These are phyloP conservation scores for Leccinum angustisporum DNA, from an alignment of 1,284 basidiomycete species.

Conservation along the genomic window DNA sequence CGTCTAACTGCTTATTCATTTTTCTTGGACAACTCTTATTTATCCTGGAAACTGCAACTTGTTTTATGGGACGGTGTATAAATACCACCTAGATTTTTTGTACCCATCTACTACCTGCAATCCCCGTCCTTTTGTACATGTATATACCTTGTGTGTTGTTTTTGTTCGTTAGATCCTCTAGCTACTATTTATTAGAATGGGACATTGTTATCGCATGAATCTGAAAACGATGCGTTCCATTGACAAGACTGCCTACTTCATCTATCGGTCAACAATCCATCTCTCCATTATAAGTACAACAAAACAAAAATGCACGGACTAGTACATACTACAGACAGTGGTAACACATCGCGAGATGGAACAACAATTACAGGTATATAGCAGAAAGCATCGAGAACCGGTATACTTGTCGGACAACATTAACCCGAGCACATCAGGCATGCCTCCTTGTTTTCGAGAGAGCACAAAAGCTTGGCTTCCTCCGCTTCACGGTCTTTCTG, in stretches of 20 bases:
- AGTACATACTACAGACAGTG: conserved; percentile 14
- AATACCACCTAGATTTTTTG: conserved; percentile 13
- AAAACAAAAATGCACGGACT: conserved; percentile 6
- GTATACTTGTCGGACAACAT: conserved; percentile 18
- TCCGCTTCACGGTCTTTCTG: conserved; percentile 77
- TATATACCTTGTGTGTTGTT: conserved; percentile 12
- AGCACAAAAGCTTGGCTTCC: conserved; percentile 80
- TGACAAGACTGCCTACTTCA: no score
- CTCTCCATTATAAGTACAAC: conserved; percentile 19
- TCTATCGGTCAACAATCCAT: not conserved
- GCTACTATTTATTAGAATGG: not conserved
- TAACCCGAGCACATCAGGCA: conserved; percentile 84
- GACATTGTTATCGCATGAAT: not conserved
- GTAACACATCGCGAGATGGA: conserved; percentile 2
- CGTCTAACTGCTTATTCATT: conserved; percentile 19
- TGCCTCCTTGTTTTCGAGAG: conserved; percentile 86
- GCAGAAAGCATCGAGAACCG: conserved; percentile 1
- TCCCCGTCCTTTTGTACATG: conserved; percentile 11
- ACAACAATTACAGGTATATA: conserved; percentile 6
- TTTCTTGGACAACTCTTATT: not conserved
- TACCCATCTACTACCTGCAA: conserved; percentile 1
- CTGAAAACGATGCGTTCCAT: not conserved
- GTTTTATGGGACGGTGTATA: conserved; percentile 8
- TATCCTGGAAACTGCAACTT: not conserved
- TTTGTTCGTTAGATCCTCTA: conserved; percentile 1